Evolutionary conservation across 768 basidiomycete species (phyloP).

Genomic region (Hygrocybe punicea): DNA sequence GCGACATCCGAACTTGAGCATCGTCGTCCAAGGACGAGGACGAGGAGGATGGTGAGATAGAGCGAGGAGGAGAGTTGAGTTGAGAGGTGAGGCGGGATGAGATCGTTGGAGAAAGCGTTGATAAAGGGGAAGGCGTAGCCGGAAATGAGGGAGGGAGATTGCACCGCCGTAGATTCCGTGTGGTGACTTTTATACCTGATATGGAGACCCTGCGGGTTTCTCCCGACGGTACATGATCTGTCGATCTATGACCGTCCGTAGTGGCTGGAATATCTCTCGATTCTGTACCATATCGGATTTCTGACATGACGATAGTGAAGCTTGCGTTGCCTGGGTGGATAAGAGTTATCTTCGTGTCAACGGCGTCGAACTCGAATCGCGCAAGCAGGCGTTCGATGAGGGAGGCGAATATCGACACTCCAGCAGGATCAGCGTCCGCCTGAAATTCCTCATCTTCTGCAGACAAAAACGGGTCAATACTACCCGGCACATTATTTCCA

Average conservation of each 20-base stretch:
- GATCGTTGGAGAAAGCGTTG: conserved; percentile 1
- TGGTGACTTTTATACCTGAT: conserved; percentile 54
- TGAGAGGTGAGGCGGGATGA: conserved; percentile 24
- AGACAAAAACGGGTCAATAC: conserved; percentile 54
- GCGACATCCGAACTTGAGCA: conserved; percentile 65
- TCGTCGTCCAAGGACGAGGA: conserved; percentile 65
- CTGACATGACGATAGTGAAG: conserved; percentile 55
- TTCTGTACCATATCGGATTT: conserved; percentile 58
- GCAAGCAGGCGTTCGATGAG: conserved; percentile 77
- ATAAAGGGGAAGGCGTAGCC: conserved; percentile 10
- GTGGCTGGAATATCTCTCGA: conserved; percentile 8
- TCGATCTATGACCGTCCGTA: conserved; percentile 4
- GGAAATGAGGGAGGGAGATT: conserved; percentile 17
- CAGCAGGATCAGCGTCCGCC: conserved; percentile 59
- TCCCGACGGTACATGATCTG: conserved; percentile 16
- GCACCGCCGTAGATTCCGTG: conserved; percentile 39
- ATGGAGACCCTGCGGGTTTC: conserved; percentile 52
- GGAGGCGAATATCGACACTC: conserved; percentile 76
- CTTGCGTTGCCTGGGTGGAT: conserved; percentile 62
- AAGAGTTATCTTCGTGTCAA: conserved; percentile 64
- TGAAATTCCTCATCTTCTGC: conserved; percentile 41
- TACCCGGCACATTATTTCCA: conserved; percentile 62
- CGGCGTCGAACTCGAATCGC: conserved; percentile 72
- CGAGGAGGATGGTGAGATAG: conserved; percentile 51
- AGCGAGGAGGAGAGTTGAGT: conserved; percentile 21